Evolutionary conservation across 768 basidiomycete species (phyloP), one percentile per base, ranked within the genome.

Genomic region (Lactarius trivialis): DNA sequence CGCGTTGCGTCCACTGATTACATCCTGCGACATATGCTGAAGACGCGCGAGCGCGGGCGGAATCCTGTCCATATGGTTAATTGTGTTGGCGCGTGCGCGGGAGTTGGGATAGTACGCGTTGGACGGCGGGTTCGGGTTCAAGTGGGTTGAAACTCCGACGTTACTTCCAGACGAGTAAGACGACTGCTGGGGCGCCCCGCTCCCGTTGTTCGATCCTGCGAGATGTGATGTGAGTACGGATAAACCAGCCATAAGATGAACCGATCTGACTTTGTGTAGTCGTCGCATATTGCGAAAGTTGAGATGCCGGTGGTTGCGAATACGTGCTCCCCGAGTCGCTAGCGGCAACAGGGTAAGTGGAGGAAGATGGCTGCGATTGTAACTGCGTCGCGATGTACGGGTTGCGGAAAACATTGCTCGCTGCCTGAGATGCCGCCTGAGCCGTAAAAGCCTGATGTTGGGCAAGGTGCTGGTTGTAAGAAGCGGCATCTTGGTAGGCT

Each of bases 361-460:
- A 69, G 11, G 72, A 66, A 34, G 73, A 34, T 48, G 66, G 60
- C 34, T 72, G 73, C 5, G 77, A 74, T 32, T 70, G 50, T 34
- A 73, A 33, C 61, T 75, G 74, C 12, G 75, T 79, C 0, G 83
- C 80, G 39, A 92, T 84, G 69, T 94, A 94, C 12, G 92, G 92
- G 69, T 94, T 93, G 37, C 91, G 81, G 73, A 83, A 87, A 17
- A 77, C 77, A 58, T 82, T 81, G 67, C 81, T 85, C 0, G 88
- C 83, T 26, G 88, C 86, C 68, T 89, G 87, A 4, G 85, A 80
- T 1, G 84, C 84, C 12, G 87, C 86, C 71, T 93, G 91, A 3
- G 91, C 91, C 6, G 89, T 93, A 70, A 91, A 93, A 9, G 86
- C 87, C 73, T 99, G 96, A 69, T 98, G 96, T 71, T 95, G 93